Evolutionary conservation across 768 basidiomycete genomes (phyloP), one percentile per base, ranked within the genome.

Genomic region (Gloeopeniophorella convolvens): DNA sequence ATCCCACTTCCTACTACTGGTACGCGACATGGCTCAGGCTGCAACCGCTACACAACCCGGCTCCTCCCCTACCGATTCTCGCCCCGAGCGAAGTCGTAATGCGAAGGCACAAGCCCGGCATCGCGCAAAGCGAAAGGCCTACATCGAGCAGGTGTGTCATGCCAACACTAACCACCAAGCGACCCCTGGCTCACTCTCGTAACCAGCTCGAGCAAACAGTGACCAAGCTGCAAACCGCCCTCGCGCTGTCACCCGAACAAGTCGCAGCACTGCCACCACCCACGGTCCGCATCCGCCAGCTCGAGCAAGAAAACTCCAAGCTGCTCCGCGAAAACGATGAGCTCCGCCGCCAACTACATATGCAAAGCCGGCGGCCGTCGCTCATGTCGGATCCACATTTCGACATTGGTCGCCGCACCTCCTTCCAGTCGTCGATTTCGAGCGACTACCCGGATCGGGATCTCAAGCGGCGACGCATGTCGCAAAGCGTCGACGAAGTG

Each of bases 81-180:
- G 55, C 21, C 85, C 85, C 73, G 85, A 86, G 69, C 82, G 85
- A 59, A 85, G 83, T 76, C 83, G 86, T 73, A 89, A 89, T 71
- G 85, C 85, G 46, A 84, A 83, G 68, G 89, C 89, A 9, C 89
- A 92, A 71, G 89, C 89, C 30, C 74, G 89, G 60, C 89, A 92
- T 73, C 81, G 89, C 54, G 89, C 89, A 65, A 92, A 92, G 68
- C 78, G 89, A 69, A 92, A 92, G 72, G 89, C 89, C 10, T 92
- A 92, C 72, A 90, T 92, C 63, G 88, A 91, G 59, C 86, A 89
- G 77, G 89, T 88, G 45, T 20, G 71, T 60, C 23, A 24, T 18
- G 9, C 34, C 31, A 40, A 10, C 27, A 9, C 40, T 36, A 41
- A 44, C 41, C 15, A 13, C 41, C 31, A 18, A 33, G 33, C n/a